Base-by-base conservation (phyloP, 2,329 filamentous ascomycete genomes). In the Aspergillus viridinutans region DNA sequence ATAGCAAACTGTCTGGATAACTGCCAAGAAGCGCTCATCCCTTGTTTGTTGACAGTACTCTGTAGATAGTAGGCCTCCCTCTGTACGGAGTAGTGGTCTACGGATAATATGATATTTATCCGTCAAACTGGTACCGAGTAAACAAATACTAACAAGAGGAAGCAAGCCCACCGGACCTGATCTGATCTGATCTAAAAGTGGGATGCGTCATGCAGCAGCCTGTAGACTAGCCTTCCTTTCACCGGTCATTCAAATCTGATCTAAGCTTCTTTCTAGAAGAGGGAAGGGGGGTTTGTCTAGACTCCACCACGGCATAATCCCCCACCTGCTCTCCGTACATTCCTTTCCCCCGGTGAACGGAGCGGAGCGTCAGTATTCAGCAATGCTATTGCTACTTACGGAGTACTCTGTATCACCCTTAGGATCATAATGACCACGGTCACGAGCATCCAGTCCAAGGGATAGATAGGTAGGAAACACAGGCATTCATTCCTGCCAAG, bases 1-100 rank as follows among this genome's bases (percentile, higher is more conserved):
- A 62, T 58, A 53, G 56, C 57, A 59, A 52, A 55, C 52, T 28
- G 29, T 23, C 21, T 23, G 43, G 21, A 47, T 47, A 25, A 23
- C 43, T 47, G 43, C 43, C 43, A 47, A 47, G 43, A 51, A 50
- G n/a, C 32, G 17, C 32, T 38, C 32, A 17, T 38, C 32, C 32
- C 32, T 38, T 17, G 32, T 35, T 35, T 35, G 32, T 17, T 35
- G 32, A 17, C 32, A 35, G 32, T 38, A 38, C 32, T 38, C 32
- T 14, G 32, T 7, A 38, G 32, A 38, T 17, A 17, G 12, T 7
- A 38, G 32, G 7, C 14, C 32, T 17, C 10, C 28, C 3, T 38
- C 6, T 17, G 4, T 25, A 25, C 26, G 7, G 6, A 9, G 32
- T 17, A 35, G 32, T 12, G 28, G 28, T 38, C 14, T 3, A 38